Base-by-base conservation (phyloP, 2,329 filamentous ascomycete species). In the Penicillium sclerotiorum region DNA sequence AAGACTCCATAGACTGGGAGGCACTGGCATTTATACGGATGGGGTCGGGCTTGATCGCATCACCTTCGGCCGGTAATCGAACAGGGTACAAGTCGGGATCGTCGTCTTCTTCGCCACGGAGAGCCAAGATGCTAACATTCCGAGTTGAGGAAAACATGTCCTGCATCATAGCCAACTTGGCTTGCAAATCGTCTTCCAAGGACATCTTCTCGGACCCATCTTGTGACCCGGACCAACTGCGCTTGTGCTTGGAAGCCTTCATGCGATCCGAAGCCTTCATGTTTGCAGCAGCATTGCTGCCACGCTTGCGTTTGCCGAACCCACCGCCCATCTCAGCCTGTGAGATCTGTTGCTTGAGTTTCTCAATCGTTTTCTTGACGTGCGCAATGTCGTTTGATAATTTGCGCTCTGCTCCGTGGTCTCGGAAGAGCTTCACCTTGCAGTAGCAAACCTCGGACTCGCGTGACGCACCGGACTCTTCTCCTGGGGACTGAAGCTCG, bases 381-480 rank as follows among this genome's bases (percentile, higher is more conserved):
- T 97, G 93, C 0, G 90, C 89, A 8, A 96, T 83, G 60, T 97
- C 93, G 66, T 97, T 97, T 13, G 92, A 92, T 1, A 97, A 80
- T 68, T 97, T 97, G 43, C 93, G 85, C 71, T 97, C 93, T 0
- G 94, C 94, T 20, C 93, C 93, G 63, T 97, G 94, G 66, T 97
- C 93, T 55, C 93, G 84, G 79, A 97, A 97, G 2, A 97, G 83
- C 71, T 97, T 97, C 53, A 96, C 93, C 72, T 95, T 96, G 80
- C 93, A 96, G 71, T 88, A 97, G 70, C 89, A 93, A 18, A 96
- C 86, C 70, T 97, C 92, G 1, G 83, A 75, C n/a, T 64, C 61
- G 3, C 45, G 57, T 8, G 50, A 41, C 12, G 42, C 35, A 17
- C 57, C 52, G 7, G 73, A 43, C 9, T 77, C 75, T 8, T 78